Percentiles rank a stretch among this genome's conserved stretches.
These are phyloP conservation scores for Pisolithus sp. DNA, from an alignment of 768 basidiomycete genomes.

Conservation along the genomic window DNA sequence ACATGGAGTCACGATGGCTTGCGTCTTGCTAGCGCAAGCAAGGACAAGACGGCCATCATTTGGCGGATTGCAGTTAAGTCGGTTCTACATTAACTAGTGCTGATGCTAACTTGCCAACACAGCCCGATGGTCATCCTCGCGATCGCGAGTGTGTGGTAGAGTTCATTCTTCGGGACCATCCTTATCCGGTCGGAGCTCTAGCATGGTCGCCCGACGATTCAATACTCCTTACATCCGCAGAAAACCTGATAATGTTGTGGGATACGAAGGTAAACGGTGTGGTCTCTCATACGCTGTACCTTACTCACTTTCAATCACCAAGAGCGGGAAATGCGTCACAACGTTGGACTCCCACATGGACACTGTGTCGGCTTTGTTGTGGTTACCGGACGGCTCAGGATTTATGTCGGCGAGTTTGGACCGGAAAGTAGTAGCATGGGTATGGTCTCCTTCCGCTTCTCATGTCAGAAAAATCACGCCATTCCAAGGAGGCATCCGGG, in stretches of 20 bases:
- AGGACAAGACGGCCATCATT: conserved; percentile 82
- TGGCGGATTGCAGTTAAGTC: conserved; percentile 76
- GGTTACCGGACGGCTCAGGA: conserved; percentile 83
- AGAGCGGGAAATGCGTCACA: conserved; percentile 73
- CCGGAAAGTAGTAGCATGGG: conserved; percentile 79
- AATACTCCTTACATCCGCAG: conserved; percentile 76
- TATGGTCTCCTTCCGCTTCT: conserved; percentile 29
- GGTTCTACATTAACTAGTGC: conserved; percentile 3
- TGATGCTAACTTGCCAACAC: conserved; percentile 11
- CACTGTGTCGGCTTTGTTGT: conserved; percentile 78
- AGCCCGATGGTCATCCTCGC: conserved; percentile 44
- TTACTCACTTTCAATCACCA: conserved; percentile 10
- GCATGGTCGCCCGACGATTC: conserved; percentile 92
- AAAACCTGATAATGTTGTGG: conserved; percentile 83
- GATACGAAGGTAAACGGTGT: conserved; percentile 63
- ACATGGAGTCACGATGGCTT: conserved; percentile 91
- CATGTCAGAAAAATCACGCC: conserved; percentile 7
- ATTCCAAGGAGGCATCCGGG: conserved; percentile 64
- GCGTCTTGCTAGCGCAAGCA: conserved; percentile 81
- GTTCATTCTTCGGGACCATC: conserved; percentile 66
- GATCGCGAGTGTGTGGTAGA: conserved; percentile 55
- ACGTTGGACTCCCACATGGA: conserved; percentile 70
- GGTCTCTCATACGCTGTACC: conserved; percentile 1
- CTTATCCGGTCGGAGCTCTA: conserved; percentile 70
- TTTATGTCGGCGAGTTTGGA: conserved; percentile 90